Conservation (phyloP, 345 rosid genomes). For the Aurinia saxatilis region DNA sequence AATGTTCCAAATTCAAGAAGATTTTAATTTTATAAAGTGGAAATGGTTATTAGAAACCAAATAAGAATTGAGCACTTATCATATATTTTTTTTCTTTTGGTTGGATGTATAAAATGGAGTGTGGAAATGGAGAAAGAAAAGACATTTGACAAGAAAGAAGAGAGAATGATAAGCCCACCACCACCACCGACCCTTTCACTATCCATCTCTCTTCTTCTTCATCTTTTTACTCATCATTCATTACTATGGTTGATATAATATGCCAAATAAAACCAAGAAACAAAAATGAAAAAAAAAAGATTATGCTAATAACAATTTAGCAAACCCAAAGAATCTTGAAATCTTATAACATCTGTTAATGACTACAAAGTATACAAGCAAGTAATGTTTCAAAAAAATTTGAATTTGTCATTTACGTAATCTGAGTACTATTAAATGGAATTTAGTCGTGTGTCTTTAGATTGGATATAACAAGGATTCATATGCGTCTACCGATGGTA, state of each 20-base stretch:
- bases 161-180: constrained; percentile 32
- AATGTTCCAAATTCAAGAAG: background rate
- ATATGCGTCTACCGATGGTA: background rate
- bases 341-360: background rate
- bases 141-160: constrained; percentile 32
- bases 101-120: constrained; percentile 2
- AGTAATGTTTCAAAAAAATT: no score
- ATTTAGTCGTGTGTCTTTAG: no score
- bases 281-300: background rate
- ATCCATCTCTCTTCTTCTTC: constrained; percentile 4
- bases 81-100: background rate
- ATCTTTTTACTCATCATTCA: constrained; percentile 20
- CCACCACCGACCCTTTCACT: constrained; percentile 23
- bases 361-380: background rate
- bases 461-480: no score
- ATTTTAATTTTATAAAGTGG: background rate
- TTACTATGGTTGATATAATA: constrained; percentile 1
- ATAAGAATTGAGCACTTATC: background rate
- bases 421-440: no score
- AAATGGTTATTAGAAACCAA: background rate
- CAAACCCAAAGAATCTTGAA: background rate
- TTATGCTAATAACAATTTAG: no score
- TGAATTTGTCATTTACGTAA: no score
- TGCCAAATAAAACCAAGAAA: constrained; percentile 7
- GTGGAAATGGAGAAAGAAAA: constrained; percentile 31